A percentile compares a stretch with the other conserved stretches of the same genome.
Conservation (phyloP, 371 early-diverging fungal genomes). For the Mucor lusitanicus region DNA sequence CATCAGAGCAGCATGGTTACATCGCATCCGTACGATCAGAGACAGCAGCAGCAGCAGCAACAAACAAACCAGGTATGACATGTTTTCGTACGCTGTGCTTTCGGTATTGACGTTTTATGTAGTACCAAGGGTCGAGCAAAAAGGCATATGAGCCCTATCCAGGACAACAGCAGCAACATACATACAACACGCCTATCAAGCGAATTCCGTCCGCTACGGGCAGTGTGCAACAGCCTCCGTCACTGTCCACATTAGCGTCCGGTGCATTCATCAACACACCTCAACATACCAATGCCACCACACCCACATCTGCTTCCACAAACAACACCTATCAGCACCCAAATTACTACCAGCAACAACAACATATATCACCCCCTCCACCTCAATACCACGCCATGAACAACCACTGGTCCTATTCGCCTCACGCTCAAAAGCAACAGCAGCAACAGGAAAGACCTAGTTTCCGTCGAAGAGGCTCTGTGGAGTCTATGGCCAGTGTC, state of each 20-base stretch:
- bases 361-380: background rate
- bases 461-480: constrained; percentile 35
- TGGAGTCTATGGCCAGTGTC: constrained; percentile 34
- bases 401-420: background rate
- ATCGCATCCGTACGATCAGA: background rate
- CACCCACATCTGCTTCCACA: background rate
- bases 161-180: background rate
- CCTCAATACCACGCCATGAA: background rate
- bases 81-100: background rate
- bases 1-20: background rate
- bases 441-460: constrained; percentile 16
- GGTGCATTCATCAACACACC: constrained; percentile 3
- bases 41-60: background rate
- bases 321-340: background rate
- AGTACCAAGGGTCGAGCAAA: background rate
- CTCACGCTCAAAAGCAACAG: background rate
- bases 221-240: background rate
- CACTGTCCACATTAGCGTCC: background rate
- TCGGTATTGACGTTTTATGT: background rate
- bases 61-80: background rate
- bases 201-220: background rate
- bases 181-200: background rate
- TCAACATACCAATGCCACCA: background rate
- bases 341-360: background rate
- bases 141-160: background rate